A percentile compares a stretch with the other conserved stretches of the same genome.
These are phyloP conservation scores for Penium margaritaceum DNA, from an alignment of 139 green algal genomes.

Conservation along the genomic window DNA sequence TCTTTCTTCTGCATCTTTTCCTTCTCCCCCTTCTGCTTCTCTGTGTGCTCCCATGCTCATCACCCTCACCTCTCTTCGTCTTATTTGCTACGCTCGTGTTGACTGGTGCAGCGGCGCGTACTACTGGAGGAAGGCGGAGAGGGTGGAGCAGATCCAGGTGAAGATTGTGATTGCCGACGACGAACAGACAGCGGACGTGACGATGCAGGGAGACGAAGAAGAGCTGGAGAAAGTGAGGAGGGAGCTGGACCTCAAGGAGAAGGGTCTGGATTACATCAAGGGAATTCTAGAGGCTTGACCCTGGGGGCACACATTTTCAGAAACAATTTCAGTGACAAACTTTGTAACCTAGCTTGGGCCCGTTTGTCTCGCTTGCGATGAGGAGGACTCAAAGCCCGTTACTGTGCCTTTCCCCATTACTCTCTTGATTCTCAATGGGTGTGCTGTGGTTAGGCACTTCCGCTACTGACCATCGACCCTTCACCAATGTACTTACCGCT, in stretches of 20 bases:
- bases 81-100: background rate
- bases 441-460: no score
- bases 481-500: no score
- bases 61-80: background rate
- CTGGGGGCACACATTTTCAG: no score
- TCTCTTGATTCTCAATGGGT: no score
- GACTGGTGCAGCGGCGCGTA: slow-evolving; percentile 42
- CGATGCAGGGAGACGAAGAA: slow-evolving; percentile 52
- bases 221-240: slow-evolving; percentile 48
- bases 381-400: no score
- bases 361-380: no score
- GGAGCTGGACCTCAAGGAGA: slow-evolving; percentile 48
- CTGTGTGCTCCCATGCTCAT: background rate
- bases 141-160: slow-evolving; percentile 54
- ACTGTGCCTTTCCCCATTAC: no score
- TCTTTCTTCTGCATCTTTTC: background rate
- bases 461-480: no score
- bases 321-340: no score
- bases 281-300: slow-evolving; percentile 52
- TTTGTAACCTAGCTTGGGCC: no score
- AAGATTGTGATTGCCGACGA: slow-evolving; percentile 57
- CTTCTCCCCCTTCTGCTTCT: background rate
- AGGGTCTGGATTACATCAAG: slow-evolving; percentile 54
- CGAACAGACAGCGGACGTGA: slow-evolving; percentile 49
- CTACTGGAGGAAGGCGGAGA: slow-evolving; percentile 49